phyloP scores from a whole-genome alignment of 2,329 filamentous ascomycete species.

The Aspergillus sclerotialis region DNA sequence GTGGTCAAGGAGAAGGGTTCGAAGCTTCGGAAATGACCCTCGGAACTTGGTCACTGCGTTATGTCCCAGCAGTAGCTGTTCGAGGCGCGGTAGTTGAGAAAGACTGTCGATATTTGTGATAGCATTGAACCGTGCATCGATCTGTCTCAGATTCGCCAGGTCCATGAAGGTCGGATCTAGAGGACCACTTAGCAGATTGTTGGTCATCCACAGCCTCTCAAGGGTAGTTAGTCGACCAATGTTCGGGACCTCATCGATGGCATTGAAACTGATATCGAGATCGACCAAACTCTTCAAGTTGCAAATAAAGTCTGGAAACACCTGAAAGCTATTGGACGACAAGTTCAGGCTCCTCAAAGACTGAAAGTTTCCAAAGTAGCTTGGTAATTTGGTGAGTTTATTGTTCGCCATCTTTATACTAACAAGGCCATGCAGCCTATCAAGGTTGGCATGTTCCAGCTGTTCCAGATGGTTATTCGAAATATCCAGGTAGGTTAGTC shows the following conservation, averaged over 20 bases:
- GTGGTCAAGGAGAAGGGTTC: constrained; percentile 81
- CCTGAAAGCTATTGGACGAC: constrained; percentile 84
- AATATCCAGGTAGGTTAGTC: constrained; percentile 82
- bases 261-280: constrained; percentile 94
- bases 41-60: constrained; percentile 87
- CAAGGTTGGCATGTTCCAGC: constrained; percentile 75
- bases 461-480: constrained; percentile 91
- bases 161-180: constrained; percentile 67
- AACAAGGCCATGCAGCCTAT: constrained; percentile 66
- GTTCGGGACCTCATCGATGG: constrained; percentile 69
- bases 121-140: constrained; percentile 90
- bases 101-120: constrained; percentile 85
- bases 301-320: constrained; percentile 80
- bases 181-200: constrained; percentile 74
- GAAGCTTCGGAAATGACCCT: constrained; percentile 77
- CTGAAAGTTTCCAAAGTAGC: constrained; percentile 75
- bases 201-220: constrained; percentile 89
- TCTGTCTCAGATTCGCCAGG: constrained; percentile 72
- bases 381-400: constrained; percentile 68
- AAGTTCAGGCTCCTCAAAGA: constrained; percentile 78
- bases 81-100: constrained; percentile 73
- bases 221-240: constrained; percentile 73
- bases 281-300: constrained; percentile 77
- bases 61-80: constrained; percentile 84
- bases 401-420: constrained; percentile 95